Base-by-base conservation (phyloP, 257 asterid genomes). In the Cruciata laevipes region DNA sequence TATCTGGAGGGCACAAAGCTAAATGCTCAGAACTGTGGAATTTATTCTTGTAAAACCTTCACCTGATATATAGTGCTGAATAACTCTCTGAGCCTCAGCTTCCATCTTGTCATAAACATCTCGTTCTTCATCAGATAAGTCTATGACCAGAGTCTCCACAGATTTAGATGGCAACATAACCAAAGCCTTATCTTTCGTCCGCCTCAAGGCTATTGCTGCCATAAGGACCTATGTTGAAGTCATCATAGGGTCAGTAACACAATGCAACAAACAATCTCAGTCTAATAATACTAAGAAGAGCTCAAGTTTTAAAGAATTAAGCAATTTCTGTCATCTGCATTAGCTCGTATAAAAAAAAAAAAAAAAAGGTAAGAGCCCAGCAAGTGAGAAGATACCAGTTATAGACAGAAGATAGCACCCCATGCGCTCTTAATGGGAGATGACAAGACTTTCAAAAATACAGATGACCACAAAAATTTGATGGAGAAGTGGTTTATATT, bases 41-140 rank as follows among this genome's bases (percentile, higher is more conserved):
- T 89, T 87, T 38, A 79, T 75, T 74, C 67, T 79, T 44, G 73
- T 65, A 4, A 77, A 67, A 73, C 72, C 78, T 21, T 73, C 85
- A 53, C 78, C 76, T 23, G 78, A 71, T 5, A 88, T 74, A 65
- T 82, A 91, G 60, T 68, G 73, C 42, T 71, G 67, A 68, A 89
- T 81, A 61, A 88, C 58, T 49, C 66, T 80, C 78, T 63, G 77
- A 47, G 89, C 96, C 77, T 82, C 91, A 33, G 77, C 81, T 82
- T 91, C 96, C 89, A 91, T 85, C 77, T 79, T 84, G 66, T 89
- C 98, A 78, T 91, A 91, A 61, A 81, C 81, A 66, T 80, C 79
- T 21, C 96, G 90, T 67, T 91, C 98, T 72, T 84, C 96, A 71
- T 69, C 84, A 24, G 76, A 67, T 57, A 91, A 95, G 62, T 85